Evolutionary conservation across 1,139 yeast genomes (phyloP).

Genomic region (Dujonia santamariae): DNA sequence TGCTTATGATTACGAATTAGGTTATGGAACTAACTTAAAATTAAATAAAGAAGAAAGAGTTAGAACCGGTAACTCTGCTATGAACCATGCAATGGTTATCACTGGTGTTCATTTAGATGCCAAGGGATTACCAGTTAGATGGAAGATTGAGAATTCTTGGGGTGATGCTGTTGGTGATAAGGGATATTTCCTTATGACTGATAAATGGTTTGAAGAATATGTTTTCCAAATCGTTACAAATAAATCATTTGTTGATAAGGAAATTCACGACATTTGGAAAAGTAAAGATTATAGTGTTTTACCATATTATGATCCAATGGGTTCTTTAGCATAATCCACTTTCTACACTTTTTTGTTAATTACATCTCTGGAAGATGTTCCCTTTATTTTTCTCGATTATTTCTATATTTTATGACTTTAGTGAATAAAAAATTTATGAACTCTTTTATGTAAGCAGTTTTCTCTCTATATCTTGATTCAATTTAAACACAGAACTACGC

Average conservation of each 20-base stretch:
- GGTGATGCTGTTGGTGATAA: constrained; percentile 71
- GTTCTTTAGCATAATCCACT: constrained; percentile 57
- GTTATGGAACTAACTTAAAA: constrained; percentile 52
- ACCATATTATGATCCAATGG: constrained; percentile 87
- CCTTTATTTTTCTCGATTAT: background rate
- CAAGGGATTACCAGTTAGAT: constrained; percentile 56
- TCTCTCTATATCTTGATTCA: background rate
- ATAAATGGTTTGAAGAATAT: constrained; percentile 77
- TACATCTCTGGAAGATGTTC: background rate
- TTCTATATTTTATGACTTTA: background rate
- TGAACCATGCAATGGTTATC: constrained; percentile 89
- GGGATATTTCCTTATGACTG: constrained; percentile 79
- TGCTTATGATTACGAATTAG: constrained; percentile 66
- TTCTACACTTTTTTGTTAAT: background rate
- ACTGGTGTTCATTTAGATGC: constrained; percentile 61
- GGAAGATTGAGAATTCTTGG: constrained; percentile 89
- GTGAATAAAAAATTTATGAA: background rate
- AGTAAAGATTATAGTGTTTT: constrained; percentile 52
- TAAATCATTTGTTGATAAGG: constrained; percentile 45
- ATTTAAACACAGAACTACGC: too few relatives aligned
- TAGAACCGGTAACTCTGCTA: constrained; percentile 54
- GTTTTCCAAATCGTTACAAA: constrained; percentile 79
- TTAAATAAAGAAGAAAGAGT: constrained; percentile 52
- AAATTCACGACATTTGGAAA: constrained; percentile 46
- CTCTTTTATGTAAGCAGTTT: background rate